Evolutionary conservation across 2,329 filamentous ascomycete species (phyloP), one percentile per base, ranked within the genome.

Genomic region (Colletotrichum theobromicola): DNA sequence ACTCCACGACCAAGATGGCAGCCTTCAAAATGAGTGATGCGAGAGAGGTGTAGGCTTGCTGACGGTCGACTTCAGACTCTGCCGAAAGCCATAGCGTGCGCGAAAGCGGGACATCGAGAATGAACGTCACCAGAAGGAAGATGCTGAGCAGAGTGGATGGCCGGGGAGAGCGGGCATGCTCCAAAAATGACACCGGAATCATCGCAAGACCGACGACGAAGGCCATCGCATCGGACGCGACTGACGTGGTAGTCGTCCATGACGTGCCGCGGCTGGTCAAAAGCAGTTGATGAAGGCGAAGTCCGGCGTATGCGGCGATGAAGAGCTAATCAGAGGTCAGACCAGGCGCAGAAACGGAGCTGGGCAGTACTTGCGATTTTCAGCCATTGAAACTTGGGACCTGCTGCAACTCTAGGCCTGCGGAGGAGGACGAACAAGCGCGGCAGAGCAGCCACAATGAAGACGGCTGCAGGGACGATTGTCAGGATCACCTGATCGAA

Each of bases 401-500:
- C 86, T 4, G 78, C 72, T 0, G 87, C 82, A 7, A 88, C 78
- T 3, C 75, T 76, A 6, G 80, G 79, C n/a, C 78, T 79, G 8
- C 81, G 78, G 2, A 75, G 70, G 9, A 88, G 75, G 2, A 82
- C 77, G 1, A 81, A 67, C 1, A 84, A 75, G 1, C 86, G 80
- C 16, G 81, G 78, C 60, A 84, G 35, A 0, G 84, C 82, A 2
- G 83, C 66, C 1, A 82, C 75, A 15, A 87, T 75, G 53, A 88
- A 87, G 0, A 87, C 67, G 2, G 82, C 77, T 0, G 84, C 79
- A 0, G 88, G 88, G 4, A 86, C 78, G 10, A 88, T 81, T 2
- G 83, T 82, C n/a, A 89, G 82, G 64, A 89, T 82, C 5, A 88
- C 80, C 24, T 85, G 81, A 77, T 89, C 87, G 68, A 90, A 89